Evolutionary conservation across 192 early-diverging fungal species (phyloP).

Genomic region (Mortierella antarctica): DNA sequence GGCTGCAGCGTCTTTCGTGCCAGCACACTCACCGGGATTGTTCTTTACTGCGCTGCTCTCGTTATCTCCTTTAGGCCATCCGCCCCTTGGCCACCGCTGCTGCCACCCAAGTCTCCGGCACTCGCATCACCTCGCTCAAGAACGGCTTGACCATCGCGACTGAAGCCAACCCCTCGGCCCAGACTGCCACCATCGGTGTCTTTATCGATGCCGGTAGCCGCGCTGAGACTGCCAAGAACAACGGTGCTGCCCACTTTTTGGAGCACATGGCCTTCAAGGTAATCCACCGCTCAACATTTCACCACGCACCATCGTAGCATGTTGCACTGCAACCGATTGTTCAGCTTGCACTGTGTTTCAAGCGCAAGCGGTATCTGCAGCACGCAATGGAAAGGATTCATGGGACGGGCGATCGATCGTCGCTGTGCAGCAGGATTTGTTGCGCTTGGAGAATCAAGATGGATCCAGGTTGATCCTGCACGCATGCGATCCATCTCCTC

Average conservation of each 20-base stretch:
- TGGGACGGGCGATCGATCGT: no score
- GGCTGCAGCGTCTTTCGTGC: not conserved
- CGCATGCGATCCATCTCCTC: no score
- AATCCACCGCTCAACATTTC: not conserved
- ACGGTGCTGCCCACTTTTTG: constrained; percentile 97
- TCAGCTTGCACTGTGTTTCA: no score
- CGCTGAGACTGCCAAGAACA: constrained; percentile 85
- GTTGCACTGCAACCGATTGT: no score
- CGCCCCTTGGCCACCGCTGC: constrained; percentile 66
- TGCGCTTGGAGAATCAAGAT: no score
- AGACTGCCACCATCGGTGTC: constrained; percentile 90
- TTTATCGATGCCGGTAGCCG: constrained; percentile 92
- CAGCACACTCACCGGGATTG: not conserved
- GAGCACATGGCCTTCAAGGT: constrained; percentile 99
- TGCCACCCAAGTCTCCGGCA: constrained; percentile 53
- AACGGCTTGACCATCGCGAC: constrained; percentile 90
- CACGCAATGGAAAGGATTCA: no score
- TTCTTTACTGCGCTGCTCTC: not conserved
- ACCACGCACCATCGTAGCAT: no score
- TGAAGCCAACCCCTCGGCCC: constrained; percentile 80
- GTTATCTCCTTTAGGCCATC: constrained; percentile 41
- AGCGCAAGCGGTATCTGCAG: no score
- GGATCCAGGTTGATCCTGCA: no score
- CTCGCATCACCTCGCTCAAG: constrained; percentile 75
- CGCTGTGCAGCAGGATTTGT: no score